Evolutionary conservation across 2,329 filamentous ascomycete genomes (phyloP).

Genomic region (Aspergillus ochraceus): DNA sequence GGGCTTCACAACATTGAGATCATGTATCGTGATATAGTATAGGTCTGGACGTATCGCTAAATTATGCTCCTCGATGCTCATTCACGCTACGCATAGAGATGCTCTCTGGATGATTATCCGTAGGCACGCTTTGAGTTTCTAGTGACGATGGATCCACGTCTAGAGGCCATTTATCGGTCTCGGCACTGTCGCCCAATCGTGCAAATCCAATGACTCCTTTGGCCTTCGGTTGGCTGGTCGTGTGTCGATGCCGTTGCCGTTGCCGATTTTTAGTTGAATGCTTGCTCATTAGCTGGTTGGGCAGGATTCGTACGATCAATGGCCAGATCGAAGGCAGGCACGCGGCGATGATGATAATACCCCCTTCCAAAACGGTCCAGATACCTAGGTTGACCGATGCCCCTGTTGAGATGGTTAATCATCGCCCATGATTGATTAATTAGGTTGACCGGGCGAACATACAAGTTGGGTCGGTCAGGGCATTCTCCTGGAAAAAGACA

Average conservation of each 20-base stretch:
- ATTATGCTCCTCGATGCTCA: not conserved
- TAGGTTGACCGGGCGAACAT: not conserved
- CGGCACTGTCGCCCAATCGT: not conserved
- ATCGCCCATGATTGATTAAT: not conserved
- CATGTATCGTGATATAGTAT: not conserved
- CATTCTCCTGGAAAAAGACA: constrained; percentile 11
- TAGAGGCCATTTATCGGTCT: constrained; percentile 3
- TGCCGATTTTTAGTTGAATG: not conserved
- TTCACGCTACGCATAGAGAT: not conserved
- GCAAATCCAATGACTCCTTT: constrained; percentile 6
- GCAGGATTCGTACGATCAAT: constrained; percentile 11
- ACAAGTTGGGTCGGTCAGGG: constrained; percentile 17
- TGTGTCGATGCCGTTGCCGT: not conserved
- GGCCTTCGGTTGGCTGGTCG: constrained; percentile 2
- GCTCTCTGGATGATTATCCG: not conserved
- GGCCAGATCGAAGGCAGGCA: constrained; percentile 25
- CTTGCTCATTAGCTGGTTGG: constrained; percentile 7
- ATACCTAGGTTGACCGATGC: constrained; percentile 19
- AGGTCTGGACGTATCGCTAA: too few relatives aligned
- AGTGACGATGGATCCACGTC: not conserved
- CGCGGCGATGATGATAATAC: constrained; percentile 21
- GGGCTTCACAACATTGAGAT: not conserved
- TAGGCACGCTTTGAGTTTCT: not conserved
- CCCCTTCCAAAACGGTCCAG: constrained; percentile 21
- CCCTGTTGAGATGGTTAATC: constrained; percentile 14